These are phyloP conservation scores for Amyloporia xantha DNA, from an alignment of 768 basidiomycete species.

Conservation along the genomic window DNA sequence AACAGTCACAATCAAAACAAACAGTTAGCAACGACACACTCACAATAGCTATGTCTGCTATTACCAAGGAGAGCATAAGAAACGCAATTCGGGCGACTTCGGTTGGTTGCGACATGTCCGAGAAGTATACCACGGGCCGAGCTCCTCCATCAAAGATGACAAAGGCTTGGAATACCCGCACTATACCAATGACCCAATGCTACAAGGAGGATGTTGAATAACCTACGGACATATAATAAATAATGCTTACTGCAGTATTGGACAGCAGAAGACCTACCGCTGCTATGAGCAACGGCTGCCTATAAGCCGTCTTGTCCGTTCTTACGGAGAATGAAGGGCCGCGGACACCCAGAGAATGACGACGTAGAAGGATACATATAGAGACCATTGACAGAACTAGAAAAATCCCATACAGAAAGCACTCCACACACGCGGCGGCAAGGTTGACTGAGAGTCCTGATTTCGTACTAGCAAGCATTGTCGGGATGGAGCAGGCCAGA, in stretches of 20 bases:
- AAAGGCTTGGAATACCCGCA: background rate
- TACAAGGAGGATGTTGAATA: background rate
- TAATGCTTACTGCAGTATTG: background rate
- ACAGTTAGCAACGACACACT: background rate
- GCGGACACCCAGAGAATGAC: background rate
- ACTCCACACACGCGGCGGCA: background rate
- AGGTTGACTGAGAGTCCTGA: background rate
- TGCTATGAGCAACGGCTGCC: background rate
- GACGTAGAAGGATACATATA: background rate
- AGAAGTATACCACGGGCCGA: background rate
- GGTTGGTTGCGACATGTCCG: background rate
- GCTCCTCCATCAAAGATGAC: background rate
- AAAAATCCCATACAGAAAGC: too few relatives aligned
- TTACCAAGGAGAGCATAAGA: conserved; percentile 1
- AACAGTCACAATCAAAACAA: too few relatives aligned
- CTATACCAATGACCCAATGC: background rate
- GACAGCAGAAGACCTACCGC: background rate
- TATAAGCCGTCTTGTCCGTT: background rate
- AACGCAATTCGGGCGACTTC: background rate
- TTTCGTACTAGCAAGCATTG: background rate
- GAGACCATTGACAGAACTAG: background rate
- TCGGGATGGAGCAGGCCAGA: too few relatives aligned
- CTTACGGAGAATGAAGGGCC: background rate
- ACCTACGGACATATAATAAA: background rate
- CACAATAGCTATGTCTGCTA: background rate